Evolutionary conservation across 495 filamentous ascomycete genomes (phyloP).

Genomic region (Wilcoxina mikolae): DNA sequence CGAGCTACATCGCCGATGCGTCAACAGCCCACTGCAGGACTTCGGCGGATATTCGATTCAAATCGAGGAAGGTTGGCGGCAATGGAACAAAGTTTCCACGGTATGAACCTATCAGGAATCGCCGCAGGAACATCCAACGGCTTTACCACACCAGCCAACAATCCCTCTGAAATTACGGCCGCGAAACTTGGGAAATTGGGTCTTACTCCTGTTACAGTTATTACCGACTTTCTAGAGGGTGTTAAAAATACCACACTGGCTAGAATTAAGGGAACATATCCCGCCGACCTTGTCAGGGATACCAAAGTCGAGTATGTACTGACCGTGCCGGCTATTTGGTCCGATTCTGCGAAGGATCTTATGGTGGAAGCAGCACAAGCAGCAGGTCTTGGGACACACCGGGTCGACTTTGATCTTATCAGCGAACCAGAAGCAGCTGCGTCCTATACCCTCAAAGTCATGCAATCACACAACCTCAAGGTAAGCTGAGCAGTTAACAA

Average conservation of each 20-base stretch:
- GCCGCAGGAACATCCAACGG: background rate
- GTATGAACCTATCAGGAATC: too few species aligned
- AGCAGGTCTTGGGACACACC: slow-evolving; percentile 35
- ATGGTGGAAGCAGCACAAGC: slow-evolving; percentile 49
- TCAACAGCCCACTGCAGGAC: slow-evolving; percentile 59
- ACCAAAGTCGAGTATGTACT: slow-evolving; percentile 30
- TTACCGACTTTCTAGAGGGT: slow-evolving; percentile 16
- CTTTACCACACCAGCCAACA: too few species aligned
- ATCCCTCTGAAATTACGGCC: background rate
- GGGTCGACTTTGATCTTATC: slow-evolving; percentile 47
- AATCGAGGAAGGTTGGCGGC: background rate
- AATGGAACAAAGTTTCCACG: too few species aligned
- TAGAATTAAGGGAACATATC: background rate
- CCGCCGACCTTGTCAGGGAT: slow-evolving; percentile 30
- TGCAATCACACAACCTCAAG: slow-evolving; percentile 43
- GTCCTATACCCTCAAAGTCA: slow-evolving; percentile 53
- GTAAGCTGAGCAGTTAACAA: too few species aligned
- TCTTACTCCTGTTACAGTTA: background rate
- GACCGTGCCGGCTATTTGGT: slow-evolving; percentile 47
- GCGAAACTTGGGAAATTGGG: background rate
- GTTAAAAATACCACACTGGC: slow-evolving; percentile 5
- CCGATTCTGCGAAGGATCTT: slow-evolving; percentile 52
- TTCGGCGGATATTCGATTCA: background rate
- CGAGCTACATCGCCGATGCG: slow-evolving; percentile 45
- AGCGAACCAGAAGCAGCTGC: slow-evolving; percentile 66